Evolutionary conservation across 1,139 yeast genomes (phyloP), one percentile per base, ranked within the genome.

Genomic region (Blastobotrys persicus): DNA sequence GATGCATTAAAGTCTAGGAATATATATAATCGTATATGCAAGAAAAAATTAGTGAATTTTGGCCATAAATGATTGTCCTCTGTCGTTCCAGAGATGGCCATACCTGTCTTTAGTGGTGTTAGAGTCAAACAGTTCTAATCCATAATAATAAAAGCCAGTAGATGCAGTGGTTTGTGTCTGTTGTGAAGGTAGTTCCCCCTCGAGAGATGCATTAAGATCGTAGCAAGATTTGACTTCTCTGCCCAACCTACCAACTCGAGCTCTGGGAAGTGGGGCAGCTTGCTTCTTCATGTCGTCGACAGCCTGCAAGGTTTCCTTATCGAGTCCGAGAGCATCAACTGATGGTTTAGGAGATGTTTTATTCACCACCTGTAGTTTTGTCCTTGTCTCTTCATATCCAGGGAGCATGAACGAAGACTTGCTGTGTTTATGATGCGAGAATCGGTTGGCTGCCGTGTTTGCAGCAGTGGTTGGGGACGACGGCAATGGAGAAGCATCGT

Each of bases 341-440:
- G 39, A n/a, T 9, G 45, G 41, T 19, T 31, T 32, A 28, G 45
- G 47, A 3, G 45, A 38, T 9, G 45, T 52, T 16, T 42, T 42
- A 45, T 61, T 61, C 16, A 61, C 57, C 4, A 59, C 63, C 44
- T 58, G 57, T 23, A 61, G 55, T 45, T 52, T 55, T 6, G 61
- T 57, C 19, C 47, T 50, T 4, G 50, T 31, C 43, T 55, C 56
- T 12, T 58, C 57, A 44, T 61, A 61, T 4, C 65, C 65, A 3
- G 61, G 55, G 18, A 61, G 55, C 56, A 59, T 59, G 50, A 61
- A 61, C 54, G 28, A 23, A 23, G 28, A 23, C 28, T 23, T 23
- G 9, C 28, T 23, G 9, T 23, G 28, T 9, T 23, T 23, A 23
- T 23, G 28, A 5, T 23, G 28, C 5, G 28, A 6, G 19, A 20